Percentiles rank a stretch among this genome's conserved stretches.
Evolutionary conservation across 805 yeast species (phyloP).

Genomic region (Sporopachydermia lactativora): DNA sequence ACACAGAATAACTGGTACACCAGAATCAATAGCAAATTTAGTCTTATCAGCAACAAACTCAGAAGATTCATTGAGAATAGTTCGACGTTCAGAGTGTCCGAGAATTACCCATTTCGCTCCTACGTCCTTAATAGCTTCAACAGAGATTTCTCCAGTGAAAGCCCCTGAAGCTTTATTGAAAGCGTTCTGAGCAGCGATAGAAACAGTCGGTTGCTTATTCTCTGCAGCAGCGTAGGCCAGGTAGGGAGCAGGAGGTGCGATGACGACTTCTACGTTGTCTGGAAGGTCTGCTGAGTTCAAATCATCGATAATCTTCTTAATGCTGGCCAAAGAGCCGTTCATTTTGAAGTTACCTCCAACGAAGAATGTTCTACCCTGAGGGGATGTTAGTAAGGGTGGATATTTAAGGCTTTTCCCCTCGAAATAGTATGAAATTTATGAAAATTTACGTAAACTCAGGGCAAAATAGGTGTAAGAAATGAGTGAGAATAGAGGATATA

Average conservation of each 20-base stretch:
- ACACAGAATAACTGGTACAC: constrained; percentile 86
- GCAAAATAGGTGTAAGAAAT: too few species aligned
- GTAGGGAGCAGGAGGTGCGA: constrained; percentile 65
- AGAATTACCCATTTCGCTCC: constrained; percentile 91
- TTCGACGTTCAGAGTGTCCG: constrained; percentile 98
- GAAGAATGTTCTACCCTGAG: constrained; percentile 76
- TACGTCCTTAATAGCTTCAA: constrained; percentile 75
- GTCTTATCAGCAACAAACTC: constrained; percentile 89
- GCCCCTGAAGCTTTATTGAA: constrained; percentile 88
- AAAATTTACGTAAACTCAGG: too few species aligned
- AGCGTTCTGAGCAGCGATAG: constrained; percentile 84
- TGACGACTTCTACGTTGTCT: constrained; percentile 37
- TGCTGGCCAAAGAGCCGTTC: constrained; percentile 87
- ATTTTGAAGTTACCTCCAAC: constrained; percentile 99
- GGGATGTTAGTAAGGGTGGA: background rate
- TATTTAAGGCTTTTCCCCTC: too few species aligned
- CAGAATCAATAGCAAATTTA: constrained; percentile 82
- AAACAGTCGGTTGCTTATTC: constrained; percentile 53
- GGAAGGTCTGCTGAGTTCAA: constrained; percentile 72
- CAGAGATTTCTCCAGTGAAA: constrained; percentile 93
- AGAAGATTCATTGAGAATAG: constrained; percentile 79
- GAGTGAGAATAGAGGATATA: too few species aligned
- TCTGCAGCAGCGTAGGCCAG: constrained; percentile 59
- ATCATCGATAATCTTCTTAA: constrained; percentile 69
- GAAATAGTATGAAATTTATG: too few species aligned